Evolutionary conservation across 495 filamentous ascomycete genomes (phyloP), one percentile per base, ranked within the genome.

Genomic region (Aspergillus homomorphus): DNA sequence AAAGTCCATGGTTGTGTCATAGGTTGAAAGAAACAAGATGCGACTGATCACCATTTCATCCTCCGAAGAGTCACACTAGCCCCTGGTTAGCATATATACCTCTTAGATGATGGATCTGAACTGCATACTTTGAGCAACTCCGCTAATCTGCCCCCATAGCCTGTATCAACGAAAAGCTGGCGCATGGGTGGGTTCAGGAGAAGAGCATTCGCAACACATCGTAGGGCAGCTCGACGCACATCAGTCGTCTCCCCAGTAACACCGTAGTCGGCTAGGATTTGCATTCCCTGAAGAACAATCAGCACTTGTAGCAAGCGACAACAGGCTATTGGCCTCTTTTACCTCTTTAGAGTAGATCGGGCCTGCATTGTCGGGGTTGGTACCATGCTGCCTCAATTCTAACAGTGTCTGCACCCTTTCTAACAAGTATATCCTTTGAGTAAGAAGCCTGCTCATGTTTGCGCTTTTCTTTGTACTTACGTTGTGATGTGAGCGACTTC

Each of bases 41-140:
- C 94, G 82, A 44, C 88, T 88, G 33, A 84, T 75, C 0, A 97
- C 76, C 73, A 98, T 96, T 69, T 98, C 92, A 64, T 98, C 89
- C 51, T 98, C 92, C 16, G 80, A 78, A 63, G 79, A 87, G 68
- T 92, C 87, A 61, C 78, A 86, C 82, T 44, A 54, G 38, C n/a
- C 43, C 6, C 5, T 8, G 51, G 23, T 72, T 60, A 63, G 61
- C 48, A 42, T 41, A 38, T 9, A 41, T 16, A 14, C 6, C 18
- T 24, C 14, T 18, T 24, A 14, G 16, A 14, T 1, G 1, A 0
- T 22, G 30, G 0, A 26, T 6, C 4, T 42, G 15, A 10, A 2
- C 23, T 43, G 5, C 28, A 22, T 66, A 84, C 86, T 70, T 89
- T 87, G 33, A 97, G 80, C 55, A 79, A 83, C 48, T 84, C 81